Percentiles rank a stretch among this genome's conserved stretches.
Evolutionary conservation across 2,329 filamentous ascomycete genomes (phyloP).

Genomic region (Hypoxylon sp.): DNA sequence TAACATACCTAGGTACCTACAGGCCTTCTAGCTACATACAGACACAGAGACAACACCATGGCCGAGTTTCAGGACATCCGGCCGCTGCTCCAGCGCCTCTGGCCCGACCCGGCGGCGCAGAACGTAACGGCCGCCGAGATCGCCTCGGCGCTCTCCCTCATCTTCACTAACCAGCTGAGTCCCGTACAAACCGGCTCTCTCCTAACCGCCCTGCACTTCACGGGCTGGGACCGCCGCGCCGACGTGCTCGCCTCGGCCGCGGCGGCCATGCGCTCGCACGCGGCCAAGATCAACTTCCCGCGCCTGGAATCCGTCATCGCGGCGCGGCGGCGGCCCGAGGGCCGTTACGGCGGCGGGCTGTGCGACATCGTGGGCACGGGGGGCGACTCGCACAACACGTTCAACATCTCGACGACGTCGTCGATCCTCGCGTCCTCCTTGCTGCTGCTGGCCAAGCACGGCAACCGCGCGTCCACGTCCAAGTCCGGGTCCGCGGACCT

Average conservation of each 20-base stretch:
- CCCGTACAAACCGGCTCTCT: conserved; percentile 88
- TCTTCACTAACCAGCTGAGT: conserved; percentile 92
- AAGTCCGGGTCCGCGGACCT: conserved; percentile 96
- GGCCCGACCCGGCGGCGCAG: conserved; percentile 64
- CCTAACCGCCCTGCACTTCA: conserved; percentile 92
- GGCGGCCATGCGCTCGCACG: conserved; percentile 83
- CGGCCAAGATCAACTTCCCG: conserved; percentile 75
- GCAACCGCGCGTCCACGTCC: conserved; percentile 94
- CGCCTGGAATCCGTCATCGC: conserved; percentile 72
- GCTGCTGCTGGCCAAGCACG: conserved; percentile 91
- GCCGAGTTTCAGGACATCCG: conserved; percentile 68
- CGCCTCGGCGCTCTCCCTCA: conserved; percentile 87
- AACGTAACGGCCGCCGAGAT: conserved; percentile 82
- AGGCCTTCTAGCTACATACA: not conserved
- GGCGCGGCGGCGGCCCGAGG: conserved; percentile 71
- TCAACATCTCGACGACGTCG: conserved; percentile 96
- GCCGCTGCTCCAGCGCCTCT: conserved; percentile 77
- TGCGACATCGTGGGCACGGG: conserved; percentile 98
- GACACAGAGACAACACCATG: too few relatives aligned
- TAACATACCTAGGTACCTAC: too few relatives aligned
- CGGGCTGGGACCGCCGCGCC: conserved; percentile 82
- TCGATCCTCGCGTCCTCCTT: conserved; percentile 91
- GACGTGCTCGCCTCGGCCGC: conserved; percentile 91
- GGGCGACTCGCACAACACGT: conserved; percentile 95
- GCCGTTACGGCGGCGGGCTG: conserved; percentile 83